Evolutionary conservation across 2,329 filamentous ascomycete species (phyloP).

Genomic region (Zymoseptoria passerinii): DNA sequence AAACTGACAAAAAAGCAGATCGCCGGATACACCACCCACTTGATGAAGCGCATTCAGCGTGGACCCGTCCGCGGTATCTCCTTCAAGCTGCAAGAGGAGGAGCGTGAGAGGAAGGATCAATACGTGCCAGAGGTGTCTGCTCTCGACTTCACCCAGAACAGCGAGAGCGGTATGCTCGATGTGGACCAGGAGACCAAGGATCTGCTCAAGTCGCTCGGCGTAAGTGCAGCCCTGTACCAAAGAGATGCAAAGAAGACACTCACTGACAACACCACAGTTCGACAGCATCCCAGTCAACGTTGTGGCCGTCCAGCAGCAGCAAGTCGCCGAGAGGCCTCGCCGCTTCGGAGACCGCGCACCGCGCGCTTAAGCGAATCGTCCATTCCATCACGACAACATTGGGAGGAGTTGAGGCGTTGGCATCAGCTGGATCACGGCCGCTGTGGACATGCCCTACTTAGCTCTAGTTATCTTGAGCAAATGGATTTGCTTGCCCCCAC

Average conservation of each 20-base stretch:
- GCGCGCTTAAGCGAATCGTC: slow-evolving; percentile 18
- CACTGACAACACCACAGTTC: slow-evolving; percentile 54
- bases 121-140: slow-evolving; percentile 98
- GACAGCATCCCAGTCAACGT: slow-evolving; percentile 97
- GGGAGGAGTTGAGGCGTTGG: slow-evolving; percentile 12
- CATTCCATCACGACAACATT: slow-evolving; percentile 10
- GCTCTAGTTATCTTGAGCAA: slow-evolving; percentile 8
- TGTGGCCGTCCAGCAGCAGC: slow-evolving; percentile 79
- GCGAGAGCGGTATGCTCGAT: slow-evolving; percentile 86
- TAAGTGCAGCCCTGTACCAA: slow-evolving; percentile 49
- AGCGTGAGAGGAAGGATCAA: slow-evolving; percentile 99
- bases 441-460: slow-evolving; percentile 10
- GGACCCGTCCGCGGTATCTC: slow-evolving; percentile 99
- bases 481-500: slow-evolving; percentile 28
- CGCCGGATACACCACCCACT: slow-evolving; percentile 93
- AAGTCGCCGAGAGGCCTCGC: slow-evolving; percentile 72
- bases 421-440: slow-evolving; percentile 9
- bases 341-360: slow-evolving; percentile 61
- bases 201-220: slow-evolving; percentile 94
- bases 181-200: slow-evolving; percentile 98
- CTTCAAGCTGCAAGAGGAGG: slow-evolving; percentile 99
- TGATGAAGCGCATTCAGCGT: slow-evolving; percentile 99
- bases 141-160: slow-evolving; percentile 93
- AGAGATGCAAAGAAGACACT: slow-evolving; percentile 42
- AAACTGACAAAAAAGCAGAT: slow-evolving; percentile 49